phyloP scores from a whole-genome alignment of 306 rosid species.

The Spatholobus suberectus region DNA sequence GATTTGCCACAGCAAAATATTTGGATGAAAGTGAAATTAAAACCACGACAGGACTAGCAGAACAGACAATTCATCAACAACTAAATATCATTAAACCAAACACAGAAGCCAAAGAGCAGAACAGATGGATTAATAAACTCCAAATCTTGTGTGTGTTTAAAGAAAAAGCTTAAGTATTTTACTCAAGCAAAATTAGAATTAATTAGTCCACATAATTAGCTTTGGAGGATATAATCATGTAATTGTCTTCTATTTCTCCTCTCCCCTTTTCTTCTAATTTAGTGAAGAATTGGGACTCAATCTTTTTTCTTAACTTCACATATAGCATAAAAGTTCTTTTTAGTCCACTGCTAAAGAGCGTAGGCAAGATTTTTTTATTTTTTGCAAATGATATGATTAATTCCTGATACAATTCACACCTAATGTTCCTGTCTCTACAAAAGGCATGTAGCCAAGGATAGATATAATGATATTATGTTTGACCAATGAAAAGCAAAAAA shows the following conservation, averaged over 20 bases:
- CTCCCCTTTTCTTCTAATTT: neutral
- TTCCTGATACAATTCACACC: neutral
- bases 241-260: neutral
- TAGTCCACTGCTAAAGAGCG: neutral
- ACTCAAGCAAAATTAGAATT: neutral
- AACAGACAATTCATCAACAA: constrained; percentile 18
- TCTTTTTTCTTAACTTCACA: neutral
- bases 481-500: neutral
- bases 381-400: neutral
- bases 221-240: constrained; percentile 13
- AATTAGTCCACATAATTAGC: neutral
- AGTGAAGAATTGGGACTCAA: neutral
- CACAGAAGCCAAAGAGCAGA: constrained; percentile 11
- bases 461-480: neutral
- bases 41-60: neutral
- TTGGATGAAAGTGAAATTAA: constrained; percentile 1
- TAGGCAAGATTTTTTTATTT: neutral
- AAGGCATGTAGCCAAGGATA: neutral
- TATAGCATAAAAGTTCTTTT: neutral
- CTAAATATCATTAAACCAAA: neutral
- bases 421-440: neutral
- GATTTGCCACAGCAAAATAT: constrained; percentile 22
- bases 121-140: neutral
- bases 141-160: neutral
- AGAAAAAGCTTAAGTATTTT: neutral